These are phyloP conservation scores for Kodamaea laetipori DNA, from an alignment of 805 yeast species.

Conservation along the genomic window DNA sequence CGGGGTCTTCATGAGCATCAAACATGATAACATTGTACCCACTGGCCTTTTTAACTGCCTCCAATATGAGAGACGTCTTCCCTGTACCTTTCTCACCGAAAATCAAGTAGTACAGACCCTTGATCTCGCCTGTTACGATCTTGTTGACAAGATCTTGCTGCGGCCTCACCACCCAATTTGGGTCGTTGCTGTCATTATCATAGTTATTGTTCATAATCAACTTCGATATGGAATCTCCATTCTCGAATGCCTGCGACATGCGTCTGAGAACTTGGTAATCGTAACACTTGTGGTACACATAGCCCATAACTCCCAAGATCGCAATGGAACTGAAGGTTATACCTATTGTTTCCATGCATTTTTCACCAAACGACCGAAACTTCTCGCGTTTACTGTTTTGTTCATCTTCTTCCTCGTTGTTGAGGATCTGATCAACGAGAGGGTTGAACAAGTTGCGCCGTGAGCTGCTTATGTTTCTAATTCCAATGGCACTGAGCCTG, in stretches of 20 bases:
- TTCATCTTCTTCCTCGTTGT: conserved; percentile 12
- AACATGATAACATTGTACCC: conserved; percentile 68
- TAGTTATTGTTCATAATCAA: conserved; percentile 55
- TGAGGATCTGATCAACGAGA: conserved; percentile 13
- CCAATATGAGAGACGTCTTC: conserved; percentile 72
- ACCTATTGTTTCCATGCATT: conserved; percentile 66
- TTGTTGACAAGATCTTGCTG: conserved; percentile 67
- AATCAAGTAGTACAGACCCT: conserved; percentile 69
- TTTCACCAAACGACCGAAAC: conserved; percentile 24
- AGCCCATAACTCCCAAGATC: conserved; percentile 71
- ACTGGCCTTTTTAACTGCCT: conserved; percentile 63
- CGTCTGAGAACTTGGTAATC: conserved; percentile 59
- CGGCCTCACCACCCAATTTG: conserved; percentile 65
- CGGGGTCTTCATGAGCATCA: conserved; percentile 87
- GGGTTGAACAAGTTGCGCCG: conserved; percentile 11
- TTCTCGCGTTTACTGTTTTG: conserved; percentile 9
- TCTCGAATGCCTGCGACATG: conserved; percentile 66
- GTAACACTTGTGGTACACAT: conserved; percentile 67
- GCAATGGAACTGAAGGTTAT: conserved; percentile 70
- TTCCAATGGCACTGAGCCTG: no score
- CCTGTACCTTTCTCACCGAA: conserved; percentile 90
- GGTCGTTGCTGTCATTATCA: conserved; percentile 28
- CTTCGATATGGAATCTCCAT: conserved; percentile 65
- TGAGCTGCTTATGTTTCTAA: not conserved
- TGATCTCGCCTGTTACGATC: conserved; percentile 61